A percentile compares a stretch with the other conserved stretches of the same genome.
Conservation (phyloP, 768 basidiomycete genomes). For the Xerocomellus dryophilus region DNA sequence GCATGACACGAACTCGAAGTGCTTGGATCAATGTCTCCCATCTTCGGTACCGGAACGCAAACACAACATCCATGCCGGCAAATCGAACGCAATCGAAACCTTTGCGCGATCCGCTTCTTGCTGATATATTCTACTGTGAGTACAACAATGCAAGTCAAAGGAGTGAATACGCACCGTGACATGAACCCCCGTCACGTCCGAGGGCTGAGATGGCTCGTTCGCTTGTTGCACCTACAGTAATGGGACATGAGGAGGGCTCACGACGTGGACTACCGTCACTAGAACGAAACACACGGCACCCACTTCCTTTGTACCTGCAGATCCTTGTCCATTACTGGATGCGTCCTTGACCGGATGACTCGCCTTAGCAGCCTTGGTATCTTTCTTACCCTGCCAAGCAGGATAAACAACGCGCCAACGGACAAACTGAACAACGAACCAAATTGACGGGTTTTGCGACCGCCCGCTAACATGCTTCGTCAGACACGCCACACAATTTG, state of each 20-base stretch:
- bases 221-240: neutral
- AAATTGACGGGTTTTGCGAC: neutral
- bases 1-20: too few species aligned
- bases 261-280: too few species aligned
- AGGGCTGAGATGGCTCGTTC: neutral
- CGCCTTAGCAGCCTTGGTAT: neutral
- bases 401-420: neutral
- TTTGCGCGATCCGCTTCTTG: neutral
- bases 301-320: neutral
- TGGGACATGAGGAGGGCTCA: neutral
- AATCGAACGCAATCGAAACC: neutral
- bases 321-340: neutral
- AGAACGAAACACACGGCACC: neutral
- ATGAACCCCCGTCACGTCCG: neutral
- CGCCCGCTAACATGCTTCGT: neutral
- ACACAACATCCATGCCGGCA: conserved; percentile 1
- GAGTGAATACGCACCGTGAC: neutral
- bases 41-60: neutral
- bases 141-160: too few species aligned
- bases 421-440: neutral
- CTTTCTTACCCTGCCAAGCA: neutral
- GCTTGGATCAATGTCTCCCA: neutral
- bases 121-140: neutral
- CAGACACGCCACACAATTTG: neutral
- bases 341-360: neutral